Evolutionary conservation across 768 basidiomycete genomes (phyloP), one percentile per base, ranked within the genome.

Genomic region (Lactifluus subvellereus): DNA sequence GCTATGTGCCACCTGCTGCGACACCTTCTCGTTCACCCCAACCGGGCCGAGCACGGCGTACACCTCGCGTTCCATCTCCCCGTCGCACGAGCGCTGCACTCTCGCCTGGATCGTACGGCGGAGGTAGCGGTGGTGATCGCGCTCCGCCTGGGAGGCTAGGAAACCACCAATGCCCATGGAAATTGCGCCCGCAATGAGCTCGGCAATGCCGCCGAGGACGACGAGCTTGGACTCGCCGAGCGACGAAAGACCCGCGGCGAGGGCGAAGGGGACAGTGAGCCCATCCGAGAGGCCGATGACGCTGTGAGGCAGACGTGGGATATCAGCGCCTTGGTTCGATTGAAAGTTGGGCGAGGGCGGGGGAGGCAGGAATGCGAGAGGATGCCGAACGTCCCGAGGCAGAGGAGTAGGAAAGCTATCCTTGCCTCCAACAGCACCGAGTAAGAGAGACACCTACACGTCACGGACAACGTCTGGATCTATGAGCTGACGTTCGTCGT

Each of bases 131-230:
- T 88, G 95, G 74, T 97, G 90, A 72, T 98, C 96, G 51, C 94
- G 87, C 74, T 99, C 97, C 35, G 96, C 89, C 75, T 99, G 92
- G 1, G 95, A 94, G 3, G 94, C 94, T 54, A 99, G 87, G 81
- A 96, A 98, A 20, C 96, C 96, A 57, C 97, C 97, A 45, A 99
- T 90, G 64, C 97, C 97, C 96, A 99, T 99, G 2, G 91, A 94
- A 51, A 98, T 91, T 13, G 95, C 91, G 6, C 97, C 97, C 1
- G 95, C 93, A 61, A 96, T 92, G 67, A 99, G 87, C 73, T 99
- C 97, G 1, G 97, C 96, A 40, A 97, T 77, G 16, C 97, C 97
- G 58, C 94, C 96, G 33, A 96, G 82, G 54, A 96, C 88, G 66
- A 99, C 97, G n/a, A 98, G 81, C 59, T 81, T 85, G 7, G 92